These are phyloP conservation scores for Thuidium tamariscinum DNA, from an alignment of 225 moss, liverwort and hornwort genomes.

Conservation along the genomic window DNA sequence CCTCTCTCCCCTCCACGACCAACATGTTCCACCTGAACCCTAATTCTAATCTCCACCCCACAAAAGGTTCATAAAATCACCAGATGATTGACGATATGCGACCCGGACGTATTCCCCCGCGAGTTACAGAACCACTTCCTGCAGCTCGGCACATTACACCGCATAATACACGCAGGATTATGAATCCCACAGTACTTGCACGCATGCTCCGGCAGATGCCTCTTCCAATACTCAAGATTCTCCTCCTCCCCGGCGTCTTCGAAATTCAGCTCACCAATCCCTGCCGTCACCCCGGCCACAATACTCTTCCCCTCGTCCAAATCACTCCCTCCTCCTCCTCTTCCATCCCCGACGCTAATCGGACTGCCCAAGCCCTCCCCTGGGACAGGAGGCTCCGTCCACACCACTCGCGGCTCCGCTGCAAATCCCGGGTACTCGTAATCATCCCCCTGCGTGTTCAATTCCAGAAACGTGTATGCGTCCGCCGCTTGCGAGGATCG, in stretches of 20 bases:
- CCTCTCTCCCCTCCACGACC: neutral
- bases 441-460: constrained; percentile 92
- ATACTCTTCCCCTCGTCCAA: constrained; percentile 4
- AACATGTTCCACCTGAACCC: neutral
- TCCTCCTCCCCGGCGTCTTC: constrained; percentile 88
- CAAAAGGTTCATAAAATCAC: constrained; percentile 14
- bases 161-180: constrained; percentile 52
- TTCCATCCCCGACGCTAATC: constrained; percentile 26
- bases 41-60: neutral
- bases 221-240: constrained; percentile 72
- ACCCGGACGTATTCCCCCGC: constrained; percentile 90
- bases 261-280: constrained; percentile 76
- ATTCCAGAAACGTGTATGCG: constrained; percentile 93
- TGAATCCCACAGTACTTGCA: constrained; percentile 99
- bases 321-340: neutral
- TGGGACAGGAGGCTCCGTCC: neutral
- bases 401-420: neutral
- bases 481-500: constrained; percentile 6
- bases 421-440: constrained; percentile 69
- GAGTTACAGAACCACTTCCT: constrained; percentile 62
- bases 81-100: constrained; percentile 97
- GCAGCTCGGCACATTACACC: constrained; percentile 47
- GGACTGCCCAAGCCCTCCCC: constrained; percentile 33
- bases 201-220: constrained; percentile 94
- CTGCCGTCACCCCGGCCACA: constrained; percentile 32